These are phyloP conservation scores for Didymella arachidicola DNA, from an alignment of 2,329 filamentous ascomycete genomes.

Conservation along the genomic window DNA sequence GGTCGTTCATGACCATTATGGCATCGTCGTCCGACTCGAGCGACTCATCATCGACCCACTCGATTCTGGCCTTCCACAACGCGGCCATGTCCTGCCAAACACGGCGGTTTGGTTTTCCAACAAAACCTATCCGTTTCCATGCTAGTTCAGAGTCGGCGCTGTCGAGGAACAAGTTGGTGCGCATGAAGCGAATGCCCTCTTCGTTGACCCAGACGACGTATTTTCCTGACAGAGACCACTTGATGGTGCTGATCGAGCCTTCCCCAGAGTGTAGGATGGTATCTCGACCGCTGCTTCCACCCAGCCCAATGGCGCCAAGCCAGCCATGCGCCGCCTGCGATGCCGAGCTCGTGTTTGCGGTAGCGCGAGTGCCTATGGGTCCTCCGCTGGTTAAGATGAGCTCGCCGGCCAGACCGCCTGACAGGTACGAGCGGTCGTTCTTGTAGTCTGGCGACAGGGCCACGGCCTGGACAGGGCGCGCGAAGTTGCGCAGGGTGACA, in stretches of 20 bases:
- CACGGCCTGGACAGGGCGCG: conserved; percentile 88
- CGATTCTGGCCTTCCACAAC: conserved; percentile 89
- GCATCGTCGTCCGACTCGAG: conserved; percentile 75
- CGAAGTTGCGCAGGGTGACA: conserved; percentile 91
- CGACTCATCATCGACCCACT: conserved; percentile 89
- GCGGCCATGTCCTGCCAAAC: conserved; percentile 96
- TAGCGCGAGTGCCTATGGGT: conserved; percentile 76
- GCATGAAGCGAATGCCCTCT: conserved; percentile 97
- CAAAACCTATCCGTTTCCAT: conserved; percentile 94
- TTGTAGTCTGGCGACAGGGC: conserved; percentile 96
- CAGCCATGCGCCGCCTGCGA: conserved; percentile 86
- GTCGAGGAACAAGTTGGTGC: conserved; percentile 83
- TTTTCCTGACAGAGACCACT: conserved; percentile 92
- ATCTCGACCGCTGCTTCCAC: conserved; percentile 80
- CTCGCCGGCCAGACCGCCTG: conserved; percentile 86
- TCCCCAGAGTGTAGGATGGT: conserved; percentile 90
- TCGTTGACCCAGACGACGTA: conserved; percentile 97
- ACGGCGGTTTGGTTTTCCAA: conserved; percentile 84
- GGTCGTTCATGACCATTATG: conserved; percentile 47
- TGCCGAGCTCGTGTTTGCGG: conserved; percentile 87
- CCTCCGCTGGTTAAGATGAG: conserved; percentile 87
- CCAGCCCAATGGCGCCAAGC: conserved; percentile 87
- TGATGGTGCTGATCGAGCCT: conserved; percentile 87
- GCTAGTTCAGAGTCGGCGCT: conserved; percentile 78
- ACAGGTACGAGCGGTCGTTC: conserved; percentile 86